Conservation (phyloP, 768 basidiomycete species). For the Exsudoporus frostii region DNA sequence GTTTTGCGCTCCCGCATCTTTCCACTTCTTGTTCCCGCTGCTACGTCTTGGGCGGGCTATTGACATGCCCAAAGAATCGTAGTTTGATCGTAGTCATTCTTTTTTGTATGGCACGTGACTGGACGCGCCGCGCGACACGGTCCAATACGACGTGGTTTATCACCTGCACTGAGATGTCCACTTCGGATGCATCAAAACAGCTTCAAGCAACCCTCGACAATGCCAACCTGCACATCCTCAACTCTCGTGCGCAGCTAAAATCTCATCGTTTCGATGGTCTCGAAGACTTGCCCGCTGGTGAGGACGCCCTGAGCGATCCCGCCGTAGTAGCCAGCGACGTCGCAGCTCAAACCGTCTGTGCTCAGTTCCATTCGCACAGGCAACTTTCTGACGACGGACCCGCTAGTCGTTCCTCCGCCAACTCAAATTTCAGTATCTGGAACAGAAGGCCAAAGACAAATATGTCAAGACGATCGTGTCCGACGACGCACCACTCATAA, state of each 20-base stretch:
- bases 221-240: conserved; percentile 22
- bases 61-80: too few species aligned
- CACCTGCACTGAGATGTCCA: conserved; percentile 10
- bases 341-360: conserved; percentile 56
- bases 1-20: not conserved
- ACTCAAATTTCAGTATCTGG: conserved; percentile 85
- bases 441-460: conserved; percentile 88
- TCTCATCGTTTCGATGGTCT: conserved; percentile 29
- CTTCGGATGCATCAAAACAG: conserved; percentile 20
- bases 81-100: not conserved
- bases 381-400: conserved; percentile 1
- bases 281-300: conserved; percentile 24
- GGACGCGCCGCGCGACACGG: not conserved
- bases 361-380: not conserved
- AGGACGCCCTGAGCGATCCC: conserved; percentile 45
- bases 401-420: conserved; percentile 69
- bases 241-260: conserved; percentile 21
- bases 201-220: conserved; percentile 29
- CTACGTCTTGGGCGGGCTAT: too few species aligned
- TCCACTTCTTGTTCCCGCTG: not conserved
- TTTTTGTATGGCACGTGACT: conserved; percentile 6
- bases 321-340: conserved; percentile 57
- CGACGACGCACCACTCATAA: conserved; percentile 79
- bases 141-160: not conserved
- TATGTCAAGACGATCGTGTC: conserved; percentile 85